Base-by-base conservation (phyloP, 305 asterid species). In the Plantago lanceolata region DNA sequence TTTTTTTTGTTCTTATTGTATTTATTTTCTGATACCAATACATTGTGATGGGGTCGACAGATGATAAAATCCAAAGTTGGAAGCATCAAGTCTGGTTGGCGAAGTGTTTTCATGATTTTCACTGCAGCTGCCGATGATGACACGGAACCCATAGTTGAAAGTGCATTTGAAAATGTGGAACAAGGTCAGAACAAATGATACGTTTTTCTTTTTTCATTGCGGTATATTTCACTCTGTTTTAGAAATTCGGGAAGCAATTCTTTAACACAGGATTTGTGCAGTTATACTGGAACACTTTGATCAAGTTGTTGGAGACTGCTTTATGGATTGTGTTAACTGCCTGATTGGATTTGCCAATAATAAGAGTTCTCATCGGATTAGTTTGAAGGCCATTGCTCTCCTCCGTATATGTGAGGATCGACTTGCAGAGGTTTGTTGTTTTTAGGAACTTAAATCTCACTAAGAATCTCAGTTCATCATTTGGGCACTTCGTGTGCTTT, bases 391-490 rank as follows among this genome's bases (percentile, higher is more conserved):
- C 71, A 94, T 94, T 80, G 99, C 99, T 65, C 92, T 94, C 59
- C 97, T 94, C 60, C 99, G 99, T 57, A 90, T 94, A 74, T 94
- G 99, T n/a, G 99, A 94, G 82, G 99, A 94, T 77, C 97, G 99
- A 59, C 97, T 94, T 76, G 99, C 99, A 14, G 99, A 94, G 99
- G 99, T 94, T 71, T 66, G 76, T 73, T 56, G 69, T 53, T 2
- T 57, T 61, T 21, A 40, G 29, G 57, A 48, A 19, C 28, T 44
- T 20, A 12, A 19, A 7, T 52, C 57, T 19, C 28, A 19, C 14
- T 19, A 51, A 19, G 19, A 20, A 5, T 57, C 43, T 43, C 16
- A 43, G 44, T 65, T 50, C 28, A 57, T 37, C 43, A 50, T 76
- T 43, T 57, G 24, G n/a, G 70, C 13, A 21, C 52, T 26, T 51